These are phyloP conservation scores for Didymella exigua DNA, from an alignment of 2,329 filamentous ascomycete species.

Conservation along the genomic window DNA sequence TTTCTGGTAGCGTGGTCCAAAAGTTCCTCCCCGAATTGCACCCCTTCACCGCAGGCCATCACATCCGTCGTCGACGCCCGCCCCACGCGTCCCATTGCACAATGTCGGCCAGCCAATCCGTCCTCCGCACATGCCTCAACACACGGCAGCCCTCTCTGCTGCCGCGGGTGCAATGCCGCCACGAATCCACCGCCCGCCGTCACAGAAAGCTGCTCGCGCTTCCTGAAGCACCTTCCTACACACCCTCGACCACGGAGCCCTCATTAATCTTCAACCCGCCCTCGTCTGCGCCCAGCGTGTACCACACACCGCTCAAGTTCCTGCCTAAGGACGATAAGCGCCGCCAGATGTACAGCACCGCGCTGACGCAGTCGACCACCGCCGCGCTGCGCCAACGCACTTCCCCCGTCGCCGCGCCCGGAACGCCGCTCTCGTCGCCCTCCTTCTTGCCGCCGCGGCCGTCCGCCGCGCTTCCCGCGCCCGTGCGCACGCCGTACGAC, in stretches of 20 bases:
- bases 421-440: constrained; percentile 34
- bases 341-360: constrained; percentile 52
- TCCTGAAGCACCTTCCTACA: constrained; percentile 53
- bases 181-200: constrained; percentile 54
- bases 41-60: constrained; percentile 21
- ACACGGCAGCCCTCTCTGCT: constrained; percentile 29
- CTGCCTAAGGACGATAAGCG: constrained; percentile 65
- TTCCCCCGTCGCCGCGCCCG: constrained; percentile 35
- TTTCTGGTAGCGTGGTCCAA: constrained; percentile 10
- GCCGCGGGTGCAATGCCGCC: constrained; percentile 43
- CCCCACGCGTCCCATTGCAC: constrained; percentile 23
- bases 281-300: constrained; percentile 65
- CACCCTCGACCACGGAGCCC: constrained; percentile 33
- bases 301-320: constrained; percentile 69
- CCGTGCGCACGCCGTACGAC: constrained; percentile 58
- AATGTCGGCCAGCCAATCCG: constrained; percentile 44
- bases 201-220: constrained; percentile 55
- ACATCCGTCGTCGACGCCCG: constrained; percentile 11
- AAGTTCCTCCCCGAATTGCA: constrained; percentile 25
- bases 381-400: constrained; percentile 29
- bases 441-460: constrained; percentile 33
- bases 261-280: constrained; percentile 66
- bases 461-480: constrained; percentile 50
- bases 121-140: constrained; percentile 31
- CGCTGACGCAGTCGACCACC: constrained; percentile 29